These are phyloP conservation scores for Henckelia pumila DNA, from an alignment of 257 asterid species.

Conservation along the genomic window DNA sequence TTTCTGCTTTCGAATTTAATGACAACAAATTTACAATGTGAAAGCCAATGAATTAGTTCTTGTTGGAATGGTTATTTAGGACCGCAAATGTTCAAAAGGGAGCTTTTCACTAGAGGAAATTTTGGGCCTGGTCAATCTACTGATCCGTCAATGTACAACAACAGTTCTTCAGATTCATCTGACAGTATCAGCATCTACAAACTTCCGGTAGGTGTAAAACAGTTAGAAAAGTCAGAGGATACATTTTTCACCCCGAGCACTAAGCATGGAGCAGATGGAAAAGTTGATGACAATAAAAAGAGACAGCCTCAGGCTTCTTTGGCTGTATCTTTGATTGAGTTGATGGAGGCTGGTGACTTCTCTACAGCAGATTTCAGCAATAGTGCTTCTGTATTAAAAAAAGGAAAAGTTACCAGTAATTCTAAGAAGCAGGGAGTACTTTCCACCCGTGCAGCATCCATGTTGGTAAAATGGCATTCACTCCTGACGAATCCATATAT, in stretches of 20 bases:
- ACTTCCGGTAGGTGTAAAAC: constrained; percentile 89
- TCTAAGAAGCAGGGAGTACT: constrained; percentile 78
- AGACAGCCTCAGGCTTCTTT: constrained; percentile 35
- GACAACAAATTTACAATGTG: constrained; percentile 7
- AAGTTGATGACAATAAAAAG: constrained; percentile 39
- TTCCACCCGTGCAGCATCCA: constrained; percentile 84
- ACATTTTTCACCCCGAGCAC: constrained; percentile 36
- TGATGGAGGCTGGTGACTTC: constrained; percentile 36
- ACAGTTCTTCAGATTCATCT: constrained; percentile 41
- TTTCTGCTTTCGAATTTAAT: constrained; percentile 16
- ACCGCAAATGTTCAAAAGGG: constrained; percentile 47
- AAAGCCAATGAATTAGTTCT: constrained; percentile 17
- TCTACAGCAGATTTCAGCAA: constrained; percentile 31
- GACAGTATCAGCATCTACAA: constrained; percentile 56
- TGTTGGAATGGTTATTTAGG: constrained; percentile 42
- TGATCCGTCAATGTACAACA: constrained; percentile 40
- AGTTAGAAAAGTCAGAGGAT: constrained; percentile 43
- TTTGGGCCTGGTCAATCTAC: constrained; percentile 43
- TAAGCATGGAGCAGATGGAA: constrained; percentile 35
- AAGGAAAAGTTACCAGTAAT: constrained; percentile 35
- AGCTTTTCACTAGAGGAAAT: constrained; percentile 52
- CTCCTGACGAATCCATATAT: not conserved
- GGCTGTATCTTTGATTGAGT: constrained; percentile 41
- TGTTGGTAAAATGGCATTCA: constrained; percentile 64
- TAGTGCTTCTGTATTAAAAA: constrained; percentile 32